Conservation (phyloP, 176 grass and related monocot species). For the Lolium multiflorum region DNA sequence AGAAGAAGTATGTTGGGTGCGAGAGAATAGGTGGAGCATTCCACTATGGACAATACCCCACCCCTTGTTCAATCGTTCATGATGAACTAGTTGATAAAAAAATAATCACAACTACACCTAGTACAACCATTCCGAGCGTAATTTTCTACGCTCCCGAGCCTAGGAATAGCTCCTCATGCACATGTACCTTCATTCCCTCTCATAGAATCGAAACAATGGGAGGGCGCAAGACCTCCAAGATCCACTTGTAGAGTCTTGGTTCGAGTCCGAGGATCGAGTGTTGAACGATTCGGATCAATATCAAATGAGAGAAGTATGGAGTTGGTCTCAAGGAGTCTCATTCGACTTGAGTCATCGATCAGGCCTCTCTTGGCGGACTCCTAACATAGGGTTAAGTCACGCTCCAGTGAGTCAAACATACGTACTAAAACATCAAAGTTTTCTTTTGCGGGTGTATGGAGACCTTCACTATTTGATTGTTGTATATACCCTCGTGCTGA, state of each 20-base stretch:
- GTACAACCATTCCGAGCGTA: neutral
- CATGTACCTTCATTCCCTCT: neutral
- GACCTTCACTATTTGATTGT: neutral
- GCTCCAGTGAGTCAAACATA: neutral
- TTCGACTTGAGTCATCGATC: neutral
- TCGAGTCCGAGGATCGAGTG: neutral
- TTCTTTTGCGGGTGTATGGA: neutral
- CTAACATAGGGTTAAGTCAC: neutral
- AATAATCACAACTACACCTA: neutral
- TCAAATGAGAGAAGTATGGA: neutral
- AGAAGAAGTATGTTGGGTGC: too few species aligned
- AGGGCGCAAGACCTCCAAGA: neutral
- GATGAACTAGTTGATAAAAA: neutral
- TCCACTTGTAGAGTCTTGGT: neutral
- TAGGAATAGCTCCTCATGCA: neutral
- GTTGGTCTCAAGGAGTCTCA: neutral
- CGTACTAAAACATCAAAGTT: neutral
- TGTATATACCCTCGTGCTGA: neutral
- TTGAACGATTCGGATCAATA: neutral
- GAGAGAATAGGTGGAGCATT: too few species aligned
- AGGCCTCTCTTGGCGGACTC: neutral
- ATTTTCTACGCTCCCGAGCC: neutral
- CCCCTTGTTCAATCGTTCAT: neutral
- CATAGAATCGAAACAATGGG: neutral
- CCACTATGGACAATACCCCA: neutral